Conservation (phyloP, 495 filamentous ascomycete species). For the Lasiosphaeria hispida region DNA sequence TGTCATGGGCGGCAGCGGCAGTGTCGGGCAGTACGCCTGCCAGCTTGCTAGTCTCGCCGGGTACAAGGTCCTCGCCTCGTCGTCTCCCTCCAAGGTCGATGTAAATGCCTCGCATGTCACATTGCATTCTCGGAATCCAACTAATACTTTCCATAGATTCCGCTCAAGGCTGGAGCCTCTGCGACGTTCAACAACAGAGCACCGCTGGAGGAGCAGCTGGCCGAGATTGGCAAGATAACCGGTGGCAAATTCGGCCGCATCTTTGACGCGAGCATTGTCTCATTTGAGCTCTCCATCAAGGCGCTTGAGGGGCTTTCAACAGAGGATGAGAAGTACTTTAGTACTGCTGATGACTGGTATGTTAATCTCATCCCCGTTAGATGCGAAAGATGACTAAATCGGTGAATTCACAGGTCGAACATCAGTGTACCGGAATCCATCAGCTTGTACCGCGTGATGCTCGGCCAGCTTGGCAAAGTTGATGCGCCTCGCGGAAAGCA, state of each 20-base stretch:
- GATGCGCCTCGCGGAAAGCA: conserved; percentile 7
- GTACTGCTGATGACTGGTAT: conserved; percentile 46
- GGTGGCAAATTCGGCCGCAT: conserved; percentile 37
- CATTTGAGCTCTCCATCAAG: conserved; percentile 31
- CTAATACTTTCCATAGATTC: conserved; percentile 20
- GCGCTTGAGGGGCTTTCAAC: conserved; percentile 28
- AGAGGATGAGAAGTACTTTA: conserved; percentile 33
- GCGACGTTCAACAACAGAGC: conserved; percentile 41
- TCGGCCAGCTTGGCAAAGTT: conserved; percentile 18
- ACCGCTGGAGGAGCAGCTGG: conserved; percentile 33
- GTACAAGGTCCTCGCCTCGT: conserved; percentile 44
- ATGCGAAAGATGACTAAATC: not conserved
- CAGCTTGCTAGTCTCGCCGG: conserved; percentile 38
- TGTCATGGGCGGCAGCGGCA: conserved; percentile 42
- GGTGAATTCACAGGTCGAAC: conserved; percentile 12
- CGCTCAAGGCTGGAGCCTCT: conserved; percentile 32
- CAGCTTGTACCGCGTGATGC: conserved; percentile 22
- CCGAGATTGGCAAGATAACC: conserved; percentile 37
- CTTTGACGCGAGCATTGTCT: conserved; percentile 40
- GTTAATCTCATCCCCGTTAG: not conserved
- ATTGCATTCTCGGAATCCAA: not conserved
- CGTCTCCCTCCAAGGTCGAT: conserved; percentile 33
- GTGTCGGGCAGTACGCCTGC: conserved; percentile 41
- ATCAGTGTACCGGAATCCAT: conserved; percentile 14
- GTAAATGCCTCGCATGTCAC: conserved; percentile 15